A percentile compares a stretch with the other conserved stretches of the same genome.
These are phyloP conservation scores for Polygonum maritimum DNA, from an alignment of 148 eudicot species.

Conservation along the genomic window DNA sequence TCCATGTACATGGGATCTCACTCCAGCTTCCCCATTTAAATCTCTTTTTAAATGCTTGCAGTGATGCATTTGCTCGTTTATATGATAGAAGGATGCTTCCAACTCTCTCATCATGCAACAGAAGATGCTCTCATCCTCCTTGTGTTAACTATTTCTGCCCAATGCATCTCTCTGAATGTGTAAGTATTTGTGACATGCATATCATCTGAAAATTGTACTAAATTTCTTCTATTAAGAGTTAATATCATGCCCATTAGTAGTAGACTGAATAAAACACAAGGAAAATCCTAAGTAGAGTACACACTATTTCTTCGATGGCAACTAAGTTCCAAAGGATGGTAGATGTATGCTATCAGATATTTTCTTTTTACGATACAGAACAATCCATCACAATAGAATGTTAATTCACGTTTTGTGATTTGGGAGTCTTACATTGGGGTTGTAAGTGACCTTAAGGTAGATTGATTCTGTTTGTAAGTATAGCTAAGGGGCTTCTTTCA, in stretches of 20 bases:
- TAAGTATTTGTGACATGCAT: slow-evolving; percentile 25
- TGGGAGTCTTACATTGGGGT: not conserved
- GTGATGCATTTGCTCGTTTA: slow-evolving; percentile 95
- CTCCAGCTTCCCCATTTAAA: not conserved
- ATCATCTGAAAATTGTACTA: not conserved
- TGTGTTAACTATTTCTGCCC: slow-evolving; percentile 93
- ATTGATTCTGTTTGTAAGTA: not conserved
- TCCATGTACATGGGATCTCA: not conserved
- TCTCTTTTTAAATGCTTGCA: slow-evolving; percentile 33
- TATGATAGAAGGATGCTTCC: slow-evolving; percentile 99
- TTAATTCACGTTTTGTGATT: not conserved
- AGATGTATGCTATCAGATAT: not conserved
- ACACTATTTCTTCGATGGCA: not conserved
- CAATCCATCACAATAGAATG: not conserved
- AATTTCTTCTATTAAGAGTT: not conserved
- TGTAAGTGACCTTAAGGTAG: not conserved
- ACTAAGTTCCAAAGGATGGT: not conserved
- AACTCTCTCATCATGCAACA: slow-evolving; percentile 68
- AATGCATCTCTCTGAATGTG: slow-evolving; percentile 87
- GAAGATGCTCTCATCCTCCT: slow-evolving; percentile 56
- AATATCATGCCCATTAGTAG: not conserved
- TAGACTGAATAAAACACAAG: not conserved
- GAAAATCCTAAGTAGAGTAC: not conserved
- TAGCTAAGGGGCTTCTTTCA: not conserved
- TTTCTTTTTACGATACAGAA: not conserved